Evolutionary conservation across 768 basidiomycete genomes (phyloP).

Genomic region (Phylloporus scabripes): DNA sequence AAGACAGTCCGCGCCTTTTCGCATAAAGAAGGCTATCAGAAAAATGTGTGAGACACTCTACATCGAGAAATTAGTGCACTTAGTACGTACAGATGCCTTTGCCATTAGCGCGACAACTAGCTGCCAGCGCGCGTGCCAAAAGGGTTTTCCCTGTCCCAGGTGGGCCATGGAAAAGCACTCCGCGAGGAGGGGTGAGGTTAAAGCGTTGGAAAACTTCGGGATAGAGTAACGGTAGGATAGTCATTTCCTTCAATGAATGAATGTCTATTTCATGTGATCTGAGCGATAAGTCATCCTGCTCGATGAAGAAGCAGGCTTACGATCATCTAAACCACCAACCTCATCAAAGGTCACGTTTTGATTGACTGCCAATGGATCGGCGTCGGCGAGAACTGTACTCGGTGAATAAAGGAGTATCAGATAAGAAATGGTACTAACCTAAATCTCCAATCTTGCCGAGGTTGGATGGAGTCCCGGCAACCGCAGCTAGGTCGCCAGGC

Average conservation of each 20-base stretch:
- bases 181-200: slow-evolving; percentile 89
- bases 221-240: slow-evolving; percentile 87
- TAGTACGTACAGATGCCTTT: slow-evolving; percentile 75
- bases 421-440: slow-evolving; percentile 36
- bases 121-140: slow-evolving; percentile 88
- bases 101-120: slow-evolving; percentile 82
- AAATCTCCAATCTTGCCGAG: slow-evolving; percentile 80
- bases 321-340: slow-evolving; percentile 93
- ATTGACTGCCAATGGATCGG: slow-evolving; percentile 92
- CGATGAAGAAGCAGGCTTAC: slow-evolving; percentile 39
- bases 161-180: slow-evolving; percentile 96
- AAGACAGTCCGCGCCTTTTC: slow-evolving; percentile 95
- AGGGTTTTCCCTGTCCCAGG: slow-evolving; percentile 99
- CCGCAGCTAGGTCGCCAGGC: slow-evolving; percentile 52
- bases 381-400: slow-evolving; percentile 75
- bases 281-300: neutral
- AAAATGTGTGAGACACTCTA: neutral
- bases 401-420: slow-evolving; percentile 11
- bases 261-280: slow-evolving; percentile 55
- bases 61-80: neutral
- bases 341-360: slow-evolving; percentile 93
- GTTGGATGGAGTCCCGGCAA: slow-evolving; percentile 76
- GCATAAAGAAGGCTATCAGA: slow-evolving; percentile 94
- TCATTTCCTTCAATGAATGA: slow-evolving; percentile 97
- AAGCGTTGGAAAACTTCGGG: slow-evolving; percentile 96